Conservation (phyloP, 805 yeast genomes). For the Candida odintsovae region DNA sequence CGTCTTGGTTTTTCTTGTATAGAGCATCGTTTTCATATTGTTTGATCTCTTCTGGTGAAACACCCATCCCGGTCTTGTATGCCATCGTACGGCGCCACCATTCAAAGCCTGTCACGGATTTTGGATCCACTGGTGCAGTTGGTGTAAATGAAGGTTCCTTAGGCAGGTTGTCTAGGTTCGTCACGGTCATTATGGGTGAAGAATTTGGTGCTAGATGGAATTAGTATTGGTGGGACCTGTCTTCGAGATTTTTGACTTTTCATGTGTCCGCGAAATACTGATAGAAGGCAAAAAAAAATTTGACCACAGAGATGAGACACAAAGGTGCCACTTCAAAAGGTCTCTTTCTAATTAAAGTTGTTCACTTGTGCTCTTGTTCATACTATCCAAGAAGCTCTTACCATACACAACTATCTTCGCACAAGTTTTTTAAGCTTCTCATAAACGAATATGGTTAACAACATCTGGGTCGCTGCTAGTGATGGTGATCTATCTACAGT, state of each 20-base stretch:
- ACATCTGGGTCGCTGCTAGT: conserved; percentile 94
- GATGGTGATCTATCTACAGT: conserved; percentile 68
- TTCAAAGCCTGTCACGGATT: conserved; percentile 44
- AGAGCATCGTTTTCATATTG: conserved; percentile 53
- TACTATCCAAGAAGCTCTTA: no score
- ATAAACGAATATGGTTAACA: conserved; percentile 26
- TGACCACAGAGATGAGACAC: background rate
- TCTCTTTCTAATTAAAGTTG: no score
- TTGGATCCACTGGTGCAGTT: conserved; percentile 10
- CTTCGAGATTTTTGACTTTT: background rate
- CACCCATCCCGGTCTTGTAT: conserved; percentile 66
- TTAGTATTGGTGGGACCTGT: background rate
- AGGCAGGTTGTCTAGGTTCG: conserved; percentile 2
- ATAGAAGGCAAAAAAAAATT: background rate
- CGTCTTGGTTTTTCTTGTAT: conserved; percentile 38
- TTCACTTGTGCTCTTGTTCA: no score
- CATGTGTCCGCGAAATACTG: background rate
- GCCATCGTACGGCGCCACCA: conserved; percentile 78
- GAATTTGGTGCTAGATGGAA: no score
- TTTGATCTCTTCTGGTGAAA: conserved; percentile 42
- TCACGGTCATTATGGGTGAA: conserved; percentile 2
- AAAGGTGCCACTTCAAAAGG: background rate
- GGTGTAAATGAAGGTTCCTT: conserved; percentile 5
- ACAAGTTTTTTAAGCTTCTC: background rate
- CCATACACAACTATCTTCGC: background rate